These are phyloP conservation scores for Gonium pectorale DNA, from an alignment of 139 green algal genomes.

Conservation along the genomic window DNA sequence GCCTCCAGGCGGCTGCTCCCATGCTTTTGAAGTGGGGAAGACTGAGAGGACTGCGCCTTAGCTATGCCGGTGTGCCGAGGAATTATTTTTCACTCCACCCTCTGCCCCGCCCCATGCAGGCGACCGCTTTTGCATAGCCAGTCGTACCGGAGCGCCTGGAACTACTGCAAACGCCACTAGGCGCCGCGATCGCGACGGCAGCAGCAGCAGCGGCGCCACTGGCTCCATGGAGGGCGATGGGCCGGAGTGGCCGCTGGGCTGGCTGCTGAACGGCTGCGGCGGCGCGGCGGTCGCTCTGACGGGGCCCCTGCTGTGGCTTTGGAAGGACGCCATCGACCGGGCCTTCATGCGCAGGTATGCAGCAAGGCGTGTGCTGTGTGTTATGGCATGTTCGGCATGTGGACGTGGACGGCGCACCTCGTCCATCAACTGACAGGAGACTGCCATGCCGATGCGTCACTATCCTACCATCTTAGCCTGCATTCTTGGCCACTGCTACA, in stretches of 20 bases:
- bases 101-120: slow-evolving; percentile 74
- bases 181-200: neutral
- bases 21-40: too few species aligned
- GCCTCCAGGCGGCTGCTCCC: neutral
- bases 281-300: neutral
- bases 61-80: neutral
- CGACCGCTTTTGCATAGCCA: slow-evolving; percentile 52
- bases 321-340: slow-evolving; percentile 94
- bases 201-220: too few species aligned
- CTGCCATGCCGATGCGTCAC: too few species aligned
- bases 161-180: too few species aligned
- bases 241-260: slow-evolving; percentile 60
- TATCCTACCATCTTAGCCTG: too few species aligned
- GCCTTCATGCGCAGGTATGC: slow-evolving; percentile 89
- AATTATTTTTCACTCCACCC: slow-evolving; percentile 43
- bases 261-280: slow-evolving; percentile 51
- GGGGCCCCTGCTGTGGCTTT: slow-evolving; percentile 86
- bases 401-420: too few species aligned
- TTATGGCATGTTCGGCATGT: too few species aligned
- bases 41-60: too few species aligned
- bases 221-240: slow-evolving; percentile 40
- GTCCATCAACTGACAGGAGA: too few species aligned
- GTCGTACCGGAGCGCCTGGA: neutral
- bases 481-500: too few species aligned
- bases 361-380: too few species aligned